phyloP scores from a whole-genome alignment of 1,284 basidiomycete species.

The Meripilus lineatus region DNA sequence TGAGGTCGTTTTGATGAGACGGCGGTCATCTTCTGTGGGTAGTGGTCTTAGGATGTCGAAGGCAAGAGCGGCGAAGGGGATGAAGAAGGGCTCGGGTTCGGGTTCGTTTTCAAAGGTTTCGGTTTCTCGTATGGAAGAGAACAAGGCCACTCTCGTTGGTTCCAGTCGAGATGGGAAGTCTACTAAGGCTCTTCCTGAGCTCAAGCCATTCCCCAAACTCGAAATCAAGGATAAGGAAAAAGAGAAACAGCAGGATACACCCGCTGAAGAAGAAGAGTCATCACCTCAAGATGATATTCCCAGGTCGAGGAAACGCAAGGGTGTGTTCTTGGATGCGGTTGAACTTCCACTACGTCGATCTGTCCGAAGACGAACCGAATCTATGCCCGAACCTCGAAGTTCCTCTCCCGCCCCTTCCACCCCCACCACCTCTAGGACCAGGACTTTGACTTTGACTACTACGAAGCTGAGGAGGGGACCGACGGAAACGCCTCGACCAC shows the following conservation, averaged over 20 bases:
- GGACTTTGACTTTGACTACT: constrained; percentile 12
- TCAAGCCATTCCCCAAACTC: not conserved
- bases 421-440: constrained; percentile 6
- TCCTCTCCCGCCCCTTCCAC: constrained; percentile 2
- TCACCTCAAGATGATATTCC: constrained; percentile 11
- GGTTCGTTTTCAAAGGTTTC: not conserved
- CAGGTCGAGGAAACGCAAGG: constrained; percentile 38
- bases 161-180: constrained; percentile 11
- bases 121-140: not conserved
- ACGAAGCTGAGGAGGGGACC: constrained; percentile 12
- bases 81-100: too few species aligned
- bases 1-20: not conserved
- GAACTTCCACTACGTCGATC: constrained; percentile 28
- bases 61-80: too few species aligned
- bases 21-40: not conserved
- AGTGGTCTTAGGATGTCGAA: not conserved
- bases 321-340: constrained; percentile 48
- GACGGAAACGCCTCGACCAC: constrained; percentile 2
- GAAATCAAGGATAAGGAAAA: not conserved
- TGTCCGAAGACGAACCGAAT: constrained; percentile 4
- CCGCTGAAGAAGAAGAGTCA: not conserved
- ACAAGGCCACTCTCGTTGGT: not conserved
- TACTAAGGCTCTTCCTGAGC: not conserved
- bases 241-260: not conserved
- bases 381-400: constrained; percentile 9